Evolutionary conservation across 129 eudicot genomes (phyloP).

Genomic region (Dittrichia graveolens): DNA sequence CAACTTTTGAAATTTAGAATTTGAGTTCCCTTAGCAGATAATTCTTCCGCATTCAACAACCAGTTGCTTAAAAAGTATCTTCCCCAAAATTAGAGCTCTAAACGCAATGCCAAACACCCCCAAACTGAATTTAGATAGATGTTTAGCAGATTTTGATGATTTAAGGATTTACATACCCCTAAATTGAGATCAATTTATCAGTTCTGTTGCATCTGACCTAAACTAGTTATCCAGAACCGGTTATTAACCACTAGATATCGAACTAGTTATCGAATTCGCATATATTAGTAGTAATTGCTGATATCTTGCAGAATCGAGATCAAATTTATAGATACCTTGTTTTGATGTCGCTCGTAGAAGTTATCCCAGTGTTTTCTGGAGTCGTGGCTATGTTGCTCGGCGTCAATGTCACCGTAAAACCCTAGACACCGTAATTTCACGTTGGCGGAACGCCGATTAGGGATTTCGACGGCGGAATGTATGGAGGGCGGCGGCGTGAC

Average conservation of each 20-base stretch:
- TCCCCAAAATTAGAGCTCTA: no score
- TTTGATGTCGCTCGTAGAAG: slow-evolving; percentile 56
- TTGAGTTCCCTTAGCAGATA: background rate
- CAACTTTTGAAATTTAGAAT: background rate
- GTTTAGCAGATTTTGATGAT: no score
- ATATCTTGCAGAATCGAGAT: background rate
- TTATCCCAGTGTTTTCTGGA: slow-evolving; percentile 51
- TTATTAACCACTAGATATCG: no score
- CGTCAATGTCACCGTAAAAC: background rate
- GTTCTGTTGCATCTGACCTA: no score
- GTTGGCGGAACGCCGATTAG: background rate
- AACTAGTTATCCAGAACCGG: no score
- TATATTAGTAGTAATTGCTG: background rate
- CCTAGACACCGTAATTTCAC: background rate
- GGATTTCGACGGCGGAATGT: background rate
- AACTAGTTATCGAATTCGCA: no score
- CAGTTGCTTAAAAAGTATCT: no score
- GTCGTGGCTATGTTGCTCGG: slow-evolving; percentile 28
- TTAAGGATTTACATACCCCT: no score
- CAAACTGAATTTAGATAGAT: no score
- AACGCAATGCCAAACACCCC: no score
- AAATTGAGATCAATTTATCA: no score
- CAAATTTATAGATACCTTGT: slow-evolving; percentile 37
- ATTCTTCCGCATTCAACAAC: no score
- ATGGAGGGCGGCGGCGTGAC: background rate